These are phyloP conservation scores for Umbellularia californica DNA, from an alignment of 164 flowering plant genomes.

Conservation along the genomic window DNA sequence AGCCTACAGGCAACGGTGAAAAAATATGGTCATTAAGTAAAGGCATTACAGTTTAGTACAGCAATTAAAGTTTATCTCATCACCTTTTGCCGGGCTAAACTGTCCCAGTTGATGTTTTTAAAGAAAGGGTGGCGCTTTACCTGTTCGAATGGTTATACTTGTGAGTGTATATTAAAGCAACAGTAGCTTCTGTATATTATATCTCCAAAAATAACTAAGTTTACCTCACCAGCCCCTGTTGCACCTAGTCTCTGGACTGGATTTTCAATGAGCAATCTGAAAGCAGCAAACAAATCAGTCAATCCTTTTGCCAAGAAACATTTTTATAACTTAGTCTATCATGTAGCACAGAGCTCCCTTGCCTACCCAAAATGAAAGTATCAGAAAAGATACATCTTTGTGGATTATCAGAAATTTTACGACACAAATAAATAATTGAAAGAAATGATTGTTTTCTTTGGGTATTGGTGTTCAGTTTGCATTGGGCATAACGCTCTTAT, in stretches of 20 bases:
- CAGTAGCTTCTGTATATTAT: background rate
- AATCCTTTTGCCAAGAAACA: background rate
- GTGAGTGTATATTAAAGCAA: background rate
- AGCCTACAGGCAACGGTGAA: constrained; percentile 52
- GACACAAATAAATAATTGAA: too few species aligned
- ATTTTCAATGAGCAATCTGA: constrained; percentile 77
- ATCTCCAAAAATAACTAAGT: constrained; percentile 1
- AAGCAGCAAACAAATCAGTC: background rate
- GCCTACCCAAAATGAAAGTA: too few species aligned
- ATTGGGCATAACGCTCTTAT: too few species aligned
- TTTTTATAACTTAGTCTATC: too few species aligned
- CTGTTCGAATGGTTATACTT: constrained; percentile 36
- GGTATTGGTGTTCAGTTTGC: too few species aligned
- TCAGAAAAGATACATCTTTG: too few species aligned
- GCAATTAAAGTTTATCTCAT: background rate
- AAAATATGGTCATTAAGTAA: background rate
- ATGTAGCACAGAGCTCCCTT: too few species aligned
- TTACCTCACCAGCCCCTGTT: constrained; percentile 91
- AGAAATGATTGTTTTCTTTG: too few species aligned
- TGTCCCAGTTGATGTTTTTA: constrained; percentile 90
- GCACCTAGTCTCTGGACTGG: constrained; percentile 95
- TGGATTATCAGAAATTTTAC: too few species aligned
- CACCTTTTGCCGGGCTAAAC: constrained; percentile 95
- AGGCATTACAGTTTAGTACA: background rate
- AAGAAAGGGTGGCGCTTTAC: constrained; percentile 81